Evolutionary conservation across 2,329 filamentous ascomycete species (phyloP).

Genomic region (Aspergillus glaucus): DNA sequence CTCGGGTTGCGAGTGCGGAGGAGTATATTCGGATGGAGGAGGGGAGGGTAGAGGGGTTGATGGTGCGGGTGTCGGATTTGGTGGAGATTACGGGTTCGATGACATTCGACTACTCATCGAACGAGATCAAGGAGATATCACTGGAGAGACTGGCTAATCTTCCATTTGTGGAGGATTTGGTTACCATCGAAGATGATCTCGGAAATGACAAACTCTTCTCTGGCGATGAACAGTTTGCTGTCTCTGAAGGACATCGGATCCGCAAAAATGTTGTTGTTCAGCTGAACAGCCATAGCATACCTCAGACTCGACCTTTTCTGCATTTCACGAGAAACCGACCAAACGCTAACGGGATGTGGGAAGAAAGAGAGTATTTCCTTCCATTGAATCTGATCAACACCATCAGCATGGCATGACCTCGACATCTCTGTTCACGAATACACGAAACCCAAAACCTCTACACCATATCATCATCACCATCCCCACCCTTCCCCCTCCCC

Average conservation of each 20-base stretch:
- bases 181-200: neutral
- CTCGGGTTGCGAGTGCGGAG: slow-evolving; percentile 4
- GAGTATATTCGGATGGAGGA: neutral
- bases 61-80: neutral
- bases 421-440: too few species aligned
- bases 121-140: neutral
- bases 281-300: neutral
- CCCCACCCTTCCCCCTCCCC: neutral
- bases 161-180: neutral
- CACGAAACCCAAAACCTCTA: too few species aligned
- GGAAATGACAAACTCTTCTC: too few species aligned
- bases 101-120: neutral
- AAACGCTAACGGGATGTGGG: neutral
- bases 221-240: neutral
- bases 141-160: neutral
- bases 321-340: neutral
- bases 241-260: neutral
- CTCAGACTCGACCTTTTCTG: neutral
- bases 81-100: neutral
- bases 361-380: neutral
- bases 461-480: neutral
- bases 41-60: neutral
- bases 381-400: neutral
- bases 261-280: neutral
- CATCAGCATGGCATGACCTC: too few species aligned